phyloP scores from a whole-genome alignment of 768 basidiomycete species.

The Hypsizygus marmoreus region DNA sequence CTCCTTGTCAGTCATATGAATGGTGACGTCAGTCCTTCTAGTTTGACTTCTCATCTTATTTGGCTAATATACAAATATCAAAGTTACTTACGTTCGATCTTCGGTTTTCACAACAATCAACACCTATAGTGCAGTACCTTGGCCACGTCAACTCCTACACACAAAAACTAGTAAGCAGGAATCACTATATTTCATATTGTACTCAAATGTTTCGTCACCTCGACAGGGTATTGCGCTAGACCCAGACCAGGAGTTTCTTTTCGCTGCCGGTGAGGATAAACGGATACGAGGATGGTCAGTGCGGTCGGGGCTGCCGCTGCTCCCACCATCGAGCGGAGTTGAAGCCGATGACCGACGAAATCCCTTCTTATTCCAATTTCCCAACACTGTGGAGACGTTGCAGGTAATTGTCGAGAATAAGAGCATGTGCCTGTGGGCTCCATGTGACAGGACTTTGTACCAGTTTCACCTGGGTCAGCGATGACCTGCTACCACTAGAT shows the following conservation, averaged over 20 bases:
- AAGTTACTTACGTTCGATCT: constrained; percentile 67
- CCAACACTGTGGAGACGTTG: constrained; percentile 44
- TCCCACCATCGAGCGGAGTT: constrained; percentile 10
- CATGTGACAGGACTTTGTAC: constrained; percentile 44
- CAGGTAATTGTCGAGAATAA: constrained; percentile 47
- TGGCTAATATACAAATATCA: too few relatives aligned
- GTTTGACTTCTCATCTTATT: background rate
- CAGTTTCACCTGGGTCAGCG: constrained; percentile 42
- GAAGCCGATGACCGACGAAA: constrained; percentile 14
- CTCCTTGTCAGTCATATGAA: constrained; percentile 60
- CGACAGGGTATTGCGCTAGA: constrained; percentile 64
- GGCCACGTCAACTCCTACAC: constrained; percentile 64
- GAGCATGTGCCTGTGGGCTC: constrained; percentile 55
- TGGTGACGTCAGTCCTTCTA: constrained; percentile 50
- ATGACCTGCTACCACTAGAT: background rate
- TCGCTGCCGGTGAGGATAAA: constrained; percentile 69
- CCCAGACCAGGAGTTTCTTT: constrained; percentile 56
- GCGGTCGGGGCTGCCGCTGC: constrained; percentile 47
- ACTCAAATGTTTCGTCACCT: constrained; percentile 5
- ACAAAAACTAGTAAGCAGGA: constrained; percentile 49
- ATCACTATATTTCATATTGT: background rate
- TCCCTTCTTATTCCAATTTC: constrained; percentile 36
- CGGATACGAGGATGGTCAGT: constrained; percentile 73
- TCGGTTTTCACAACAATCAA: constrained; percentile 46
- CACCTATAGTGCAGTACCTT: constrained; percentile 47